phyloP scores from a whole-genome alignment of 768 basidiomycete species.

The Gloeostereum incarnatum region DNA sequence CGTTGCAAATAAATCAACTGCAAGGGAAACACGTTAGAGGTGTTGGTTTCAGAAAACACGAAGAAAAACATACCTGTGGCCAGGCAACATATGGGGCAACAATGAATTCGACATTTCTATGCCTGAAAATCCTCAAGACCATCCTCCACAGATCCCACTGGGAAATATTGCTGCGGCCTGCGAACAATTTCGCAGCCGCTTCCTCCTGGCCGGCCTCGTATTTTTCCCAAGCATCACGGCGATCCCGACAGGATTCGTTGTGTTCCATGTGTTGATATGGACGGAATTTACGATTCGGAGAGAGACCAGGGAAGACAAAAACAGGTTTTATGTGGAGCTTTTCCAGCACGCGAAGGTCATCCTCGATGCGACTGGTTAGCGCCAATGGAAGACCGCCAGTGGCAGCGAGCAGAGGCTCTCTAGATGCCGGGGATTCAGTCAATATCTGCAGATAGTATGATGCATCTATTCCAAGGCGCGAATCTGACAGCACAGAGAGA shows the following conservation, averaged over 20 bases:
- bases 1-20: conserved; percentile 93
- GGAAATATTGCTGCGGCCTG: conserved; percentile 56
- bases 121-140: conserved; percentile 86
- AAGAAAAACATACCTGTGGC: conserved; percentile 70
- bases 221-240: conserved; percentile 83
- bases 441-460: conserved; percentile 80
- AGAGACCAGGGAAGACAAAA: conserved; percentile 92
- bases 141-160: conserved; percentile 95
- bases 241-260: conserved; percentile 63
- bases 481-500: conserved; percentile 75
- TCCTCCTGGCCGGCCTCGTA: conserved; percentile 93
- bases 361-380: conserved; percentile 80
- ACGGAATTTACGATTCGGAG: conserved; percentile 69
- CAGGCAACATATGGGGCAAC: conserved; percentile 93
- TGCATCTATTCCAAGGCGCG: conserved; percentile 95
- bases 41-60: conserved; percentile 6
- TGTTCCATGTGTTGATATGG: conserved; percentile 47
- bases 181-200: conserved; percentile 77
- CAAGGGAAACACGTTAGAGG: conserved; percentile 7
- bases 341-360: conserved; percentile 86
- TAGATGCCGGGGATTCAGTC: conserved; percentile 63
- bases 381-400: conserved; percentile 93
- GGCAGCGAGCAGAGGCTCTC: conserved; percentile 89
- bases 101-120: conserved; percentile 92
- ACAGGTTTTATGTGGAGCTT: conserved; percentile 93